Base-by-base conservation (phyloP, 345 rosid species). In the Lumnitzera racemosa region DNA sequence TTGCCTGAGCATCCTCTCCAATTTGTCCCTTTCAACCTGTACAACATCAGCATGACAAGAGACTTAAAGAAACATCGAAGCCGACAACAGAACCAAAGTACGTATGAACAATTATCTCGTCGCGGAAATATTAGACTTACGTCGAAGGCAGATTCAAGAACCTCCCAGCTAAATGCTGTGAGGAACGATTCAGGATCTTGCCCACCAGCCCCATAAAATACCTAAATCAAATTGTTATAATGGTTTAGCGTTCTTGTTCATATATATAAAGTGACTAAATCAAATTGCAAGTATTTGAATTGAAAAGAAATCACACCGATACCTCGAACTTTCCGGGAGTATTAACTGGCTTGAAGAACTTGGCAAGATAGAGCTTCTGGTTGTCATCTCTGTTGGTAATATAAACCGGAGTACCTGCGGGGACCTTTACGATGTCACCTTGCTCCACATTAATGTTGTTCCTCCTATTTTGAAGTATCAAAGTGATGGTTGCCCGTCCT, bases 101-200 rank as follows among this genome's bases (percentile, higher is more conserved):
- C 46, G 8, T 13, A 47, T 13, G 43, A 61, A 23, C 23, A 66
- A 2, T 27, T 3, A 27, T 27, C 20, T 20, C 31, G 31, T 56
- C 13, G 62, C 14, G 20, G 20, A 15, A 20, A 6, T 13, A 20
- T 23, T 24, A 12, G 15, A 46, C 62, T 13, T 46, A 78, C 90
- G 57, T 80, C 66, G 1, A 80, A 59, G 56, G 85, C 72, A 12
- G 85, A 72, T 74, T 84, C 85, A 23, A 79, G 83, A 23, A 82
- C 68, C 16, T 78, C 82, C 48, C 60, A 50, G 67, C 87, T 80
- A 69, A 84, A 81, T 53, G 73, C 67, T 1, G 31, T 59, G 69
- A 53, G 72, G 57, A 72, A 66, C 0, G 83, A 81, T 17, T 81
- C 70, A 4, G 75, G 72, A 20, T 72, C 62, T 43, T 58, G 55